Conservation (phyloP, 345 rosid species). For the Pseudoturritis turrita region DNA sequence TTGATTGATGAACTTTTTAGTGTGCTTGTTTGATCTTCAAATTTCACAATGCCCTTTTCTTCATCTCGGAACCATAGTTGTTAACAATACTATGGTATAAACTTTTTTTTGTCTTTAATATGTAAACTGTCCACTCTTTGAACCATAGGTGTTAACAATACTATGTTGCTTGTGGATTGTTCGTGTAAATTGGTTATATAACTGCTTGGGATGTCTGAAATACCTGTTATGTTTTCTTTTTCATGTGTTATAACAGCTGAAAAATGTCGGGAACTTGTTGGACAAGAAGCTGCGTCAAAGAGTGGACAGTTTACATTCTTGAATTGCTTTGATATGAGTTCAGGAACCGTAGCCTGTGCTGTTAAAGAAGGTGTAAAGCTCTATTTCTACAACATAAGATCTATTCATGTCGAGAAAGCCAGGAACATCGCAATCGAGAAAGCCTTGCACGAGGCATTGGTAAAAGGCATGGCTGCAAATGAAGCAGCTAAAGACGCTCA, state of each 20-base stretch:
- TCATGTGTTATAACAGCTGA: slow-evolving; percentile 52
- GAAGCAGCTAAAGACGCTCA: slow-evolving; percentile 76
- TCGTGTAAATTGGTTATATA: not conserved
- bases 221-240: not conserved
- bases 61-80: not conserved
- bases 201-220: not conserved
- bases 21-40: not conserved
- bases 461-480: slow-evolving; percentile 51
- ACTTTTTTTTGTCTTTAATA: not conserved
- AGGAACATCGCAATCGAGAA: slow-evolving; percentile 62
- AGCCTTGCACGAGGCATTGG: slow-evolving; percentile 57
- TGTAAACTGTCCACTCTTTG: no score
- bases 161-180: not conserved
- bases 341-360: slow-evolving; percentile 71
- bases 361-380: slow-evolving; percentile 93
- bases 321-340: slow-evolving; percentile 88
- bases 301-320: slow-evolving; percentile 85
- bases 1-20: not conserved
- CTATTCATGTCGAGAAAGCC: slow-evolving; percentile 72
- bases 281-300: slow-evolving; percentile 75
- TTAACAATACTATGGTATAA: no score
- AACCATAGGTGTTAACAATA: no score
- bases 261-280: slow-evolving; percentile 77
- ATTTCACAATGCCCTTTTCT: not conserved
- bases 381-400: slow-evolving; percentile 72